Evolutionary conservation across 1,284 basidiomycete genomes (phyloP).

Genomic region (Takashimella tepidaria): DNA sequence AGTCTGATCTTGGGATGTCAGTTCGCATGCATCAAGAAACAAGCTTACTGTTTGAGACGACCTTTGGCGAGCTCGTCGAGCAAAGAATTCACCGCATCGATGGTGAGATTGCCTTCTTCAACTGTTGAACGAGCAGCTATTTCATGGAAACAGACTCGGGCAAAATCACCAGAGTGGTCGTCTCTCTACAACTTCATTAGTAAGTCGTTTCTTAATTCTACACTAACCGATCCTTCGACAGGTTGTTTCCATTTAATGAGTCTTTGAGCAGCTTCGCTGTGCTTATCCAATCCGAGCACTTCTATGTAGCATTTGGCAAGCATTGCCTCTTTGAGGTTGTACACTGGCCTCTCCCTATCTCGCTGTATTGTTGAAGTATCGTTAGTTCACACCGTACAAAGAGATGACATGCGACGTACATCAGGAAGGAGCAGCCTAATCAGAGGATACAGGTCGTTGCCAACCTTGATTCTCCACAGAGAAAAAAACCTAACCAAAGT

Average conservation of each 20-base stretch:
- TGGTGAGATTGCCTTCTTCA: conserved; percentile 64
- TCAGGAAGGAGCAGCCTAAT: conserved; percentile 51
- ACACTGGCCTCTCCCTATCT: conserved; percentile 82
- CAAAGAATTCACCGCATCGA: conserved; percentile 72
- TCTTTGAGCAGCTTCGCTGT: conserved; percentile 70
- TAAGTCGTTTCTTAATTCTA: too few species aligned
- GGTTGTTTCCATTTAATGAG: conserved; percentile 88
- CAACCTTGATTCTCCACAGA: conserved; percentile 48
- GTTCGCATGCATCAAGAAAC: background rate
- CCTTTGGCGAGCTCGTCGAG: conserved; percentile 61
- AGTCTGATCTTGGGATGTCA: conserved; percentile 56
- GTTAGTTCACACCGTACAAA: background rate
- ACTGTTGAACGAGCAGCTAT: conserved; percentile 78
- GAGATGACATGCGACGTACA: conserved; percentile 32
- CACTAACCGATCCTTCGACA: conserved; percentile 32
- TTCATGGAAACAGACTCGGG: conserved; percentile 75
- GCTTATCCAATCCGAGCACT: conserved; percentile 70
- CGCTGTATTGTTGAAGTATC: conserved; percentile 55
- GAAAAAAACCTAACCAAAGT: conserved; percentile 39
- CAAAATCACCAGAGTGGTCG: conserved; percentile 66
- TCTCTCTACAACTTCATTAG: too few species aligned
- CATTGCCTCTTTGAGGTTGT: conserved; percentile 86
- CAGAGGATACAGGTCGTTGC: conserved; percentile 51
- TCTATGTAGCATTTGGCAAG: conserved; percentile 85
- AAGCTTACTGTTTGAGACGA: conserved; percentile 28